Evolutionary conservation across 441 rosid genomes (phyloP).

Genomic region (Arabidopsis lyrata): DNA sequence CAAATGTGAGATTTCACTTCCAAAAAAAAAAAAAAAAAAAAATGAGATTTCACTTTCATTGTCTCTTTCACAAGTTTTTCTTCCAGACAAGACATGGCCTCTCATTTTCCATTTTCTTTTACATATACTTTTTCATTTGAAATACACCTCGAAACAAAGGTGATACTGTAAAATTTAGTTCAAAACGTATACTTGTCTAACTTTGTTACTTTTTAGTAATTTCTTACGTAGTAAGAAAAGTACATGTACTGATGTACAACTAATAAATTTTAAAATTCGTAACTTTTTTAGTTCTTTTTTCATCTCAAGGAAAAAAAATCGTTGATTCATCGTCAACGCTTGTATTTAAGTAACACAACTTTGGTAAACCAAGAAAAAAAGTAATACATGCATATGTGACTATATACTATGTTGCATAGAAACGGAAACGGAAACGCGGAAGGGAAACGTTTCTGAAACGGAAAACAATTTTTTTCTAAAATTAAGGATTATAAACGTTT

Average conservation of each 20-base stretch:
- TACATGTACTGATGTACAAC: not conserved
- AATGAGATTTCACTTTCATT: slow-evolving; percentile 31
- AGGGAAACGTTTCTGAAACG: no score
- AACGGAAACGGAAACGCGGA: no score
- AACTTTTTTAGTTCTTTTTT: not conserved
- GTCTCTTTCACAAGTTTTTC: slow-evolving; percentile 32
- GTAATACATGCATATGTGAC: no score
- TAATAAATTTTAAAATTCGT: not conserved
- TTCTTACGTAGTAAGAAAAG: not conserved
- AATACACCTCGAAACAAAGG: not conserved
- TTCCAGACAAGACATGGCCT: slow-evolving; percentile 33
- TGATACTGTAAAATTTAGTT: not conserved
- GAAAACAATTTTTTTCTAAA: no score
- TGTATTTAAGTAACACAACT: not conserved
- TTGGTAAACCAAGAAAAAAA: no score
- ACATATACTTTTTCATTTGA: not conserved
- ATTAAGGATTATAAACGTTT: no score
- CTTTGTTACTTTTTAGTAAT: not conserved
- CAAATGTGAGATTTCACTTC: slow-evolving; percentile 35
- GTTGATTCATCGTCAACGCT: not conserved
- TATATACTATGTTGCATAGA: no score
- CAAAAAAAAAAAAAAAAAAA: no score
- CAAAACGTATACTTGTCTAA: not conserved
- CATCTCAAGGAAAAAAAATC: not conserved
- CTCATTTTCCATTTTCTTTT: slow-evolving; percentile 1